Base-by-base conservation (phyloP, 768 basidiomycete genomes). In the Termitomyces sp. region DNA sequence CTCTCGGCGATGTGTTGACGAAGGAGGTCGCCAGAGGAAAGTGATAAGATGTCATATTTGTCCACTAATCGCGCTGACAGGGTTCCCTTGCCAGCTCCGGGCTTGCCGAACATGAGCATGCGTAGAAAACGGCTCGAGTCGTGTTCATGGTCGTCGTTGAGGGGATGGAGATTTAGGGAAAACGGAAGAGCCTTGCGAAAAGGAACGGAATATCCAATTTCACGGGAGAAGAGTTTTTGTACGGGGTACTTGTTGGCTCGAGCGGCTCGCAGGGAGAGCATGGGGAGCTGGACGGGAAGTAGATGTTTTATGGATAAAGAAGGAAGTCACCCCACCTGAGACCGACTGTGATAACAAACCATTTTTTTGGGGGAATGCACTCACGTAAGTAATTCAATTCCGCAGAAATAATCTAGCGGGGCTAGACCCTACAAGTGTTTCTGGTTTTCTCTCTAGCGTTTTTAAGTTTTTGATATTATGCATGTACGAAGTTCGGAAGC, bases 81-180 rank as follows among this genome's bases (percentile, higher is more conserved):
- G 0, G 94, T 96, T 34, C 94, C 94, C 75, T 96, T 91, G 56
- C 89, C 89, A 46, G 88, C 83, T 27, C 89, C 89, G n/a, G 86
- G 89, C 71, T 89, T 89, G 31, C 87, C 89, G 68, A 89, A 89
- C 77, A 89, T 82, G 58, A 90, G 75, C 82, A 89, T 85, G 53
- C 87, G 80, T 50, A 87, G 72, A 45, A 75, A 56, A 35, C 50
- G 56, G 37, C 55, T 64, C 29, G 67, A 71, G 37, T 71, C 75
- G 45, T 64, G 59, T 21, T 76, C 75, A 58, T 67, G 63, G 48
- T 76, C 76, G 57, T 75, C 72, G 5, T 64, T 59, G n/a, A 73
- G 69, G 45, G 71, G 64, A 40, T 74, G 74, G 32, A 75, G 68
- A 60, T 77, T 80, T 45, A 84, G 77, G 53, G 75, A 77, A 65